Conservation (phyloP, 345 rosid genomes). For the Alliaria petiolata region DNA sequence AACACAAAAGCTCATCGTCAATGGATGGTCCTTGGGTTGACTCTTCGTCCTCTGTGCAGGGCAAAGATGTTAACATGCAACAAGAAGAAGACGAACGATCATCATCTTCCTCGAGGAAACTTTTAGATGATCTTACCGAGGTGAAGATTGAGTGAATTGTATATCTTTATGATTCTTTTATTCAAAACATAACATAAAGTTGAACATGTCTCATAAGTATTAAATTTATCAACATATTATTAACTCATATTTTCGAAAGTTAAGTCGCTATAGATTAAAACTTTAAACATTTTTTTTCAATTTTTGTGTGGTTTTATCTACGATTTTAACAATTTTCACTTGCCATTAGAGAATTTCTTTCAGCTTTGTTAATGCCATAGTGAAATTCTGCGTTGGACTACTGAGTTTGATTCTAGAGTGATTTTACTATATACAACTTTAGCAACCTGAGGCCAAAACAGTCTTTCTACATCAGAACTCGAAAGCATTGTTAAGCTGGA, state of each 20-base stretch:
- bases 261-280: not conserved
- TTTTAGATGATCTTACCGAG: constrained; percentile 23
- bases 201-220: not conserved
- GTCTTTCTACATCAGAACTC: constrained; percentile 51
- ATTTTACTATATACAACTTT: constrained; percentile 19
- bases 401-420: not conserved
- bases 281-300: too few species aligned
- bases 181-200: not conserved
- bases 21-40: constrained; percentile 70
- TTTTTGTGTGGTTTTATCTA: not conserved
- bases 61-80: constrained; percentile 29
- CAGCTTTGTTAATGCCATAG: not conserved
- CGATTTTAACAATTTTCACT: not conserved
- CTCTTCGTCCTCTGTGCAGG: constrained; percentile 41
- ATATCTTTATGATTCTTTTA: not conserved
- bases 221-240: not conserved
- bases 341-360: not conserved
- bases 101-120: constrained; percentile 18
- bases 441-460: not conserved
- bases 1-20: constrained; percentile 38
- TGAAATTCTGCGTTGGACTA: not conserved
- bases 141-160: constrained; percentile 24
- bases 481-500: constrained; percentile 76
- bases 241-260: not conserved
- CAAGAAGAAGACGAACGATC: constrained; percentile 6